Conservation (phyloP, 768 basidiomycete species). For the Termitomyces sp. region DNA sequence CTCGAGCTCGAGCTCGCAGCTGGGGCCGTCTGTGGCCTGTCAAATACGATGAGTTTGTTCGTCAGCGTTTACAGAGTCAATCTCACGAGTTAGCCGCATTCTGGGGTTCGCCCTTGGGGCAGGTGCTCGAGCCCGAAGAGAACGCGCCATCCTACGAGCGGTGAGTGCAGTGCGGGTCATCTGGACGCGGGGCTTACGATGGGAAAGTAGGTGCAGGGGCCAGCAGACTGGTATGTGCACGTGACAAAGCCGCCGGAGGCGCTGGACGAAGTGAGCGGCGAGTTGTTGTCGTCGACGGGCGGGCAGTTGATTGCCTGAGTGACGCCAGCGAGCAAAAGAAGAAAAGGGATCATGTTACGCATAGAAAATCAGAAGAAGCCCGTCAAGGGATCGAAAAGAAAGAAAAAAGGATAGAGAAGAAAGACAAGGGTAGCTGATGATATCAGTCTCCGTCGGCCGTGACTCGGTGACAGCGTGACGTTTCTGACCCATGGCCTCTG, state of each 20-base stretch:
- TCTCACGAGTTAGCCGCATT: too few species aligned
- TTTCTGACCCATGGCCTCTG: slow-evolving; percentile 54
- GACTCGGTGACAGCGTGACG: not conserved
- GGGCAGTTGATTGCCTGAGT: slow-evolving; percentile 1
- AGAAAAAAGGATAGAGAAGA: too few species aligned
- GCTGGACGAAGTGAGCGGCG: slow-evolving; percentile 2
- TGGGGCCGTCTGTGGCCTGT: too few species aligned
- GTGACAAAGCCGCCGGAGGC: slow-evolving; percentile 1
- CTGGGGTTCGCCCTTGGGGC: slow-evolving; percentile 7
- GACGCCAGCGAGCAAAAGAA: not conserved
- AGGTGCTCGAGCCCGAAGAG: slow-evolving; percentile 5
- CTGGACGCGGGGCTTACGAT: not conserved
- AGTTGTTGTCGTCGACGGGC: slow-evolving; percentile 2
- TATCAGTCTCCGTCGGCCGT: too few species aligned
- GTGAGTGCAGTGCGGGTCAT: too few species aligned
- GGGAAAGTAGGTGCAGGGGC: slow-evolving; percentile 5
- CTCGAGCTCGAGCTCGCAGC: too few species aligned
- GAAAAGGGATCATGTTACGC: too few species aligned
- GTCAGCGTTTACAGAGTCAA: too few species aligned
- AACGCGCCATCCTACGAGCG: slow-evolving; percentile 4
- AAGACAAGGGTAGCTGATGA: too few species aligned
- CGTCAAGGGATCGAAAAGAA: slow-evolving; percentile 1
- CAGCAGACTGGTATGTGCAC: slow-evolving; percentile 6
- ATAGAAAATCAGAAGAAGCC: not conserved
- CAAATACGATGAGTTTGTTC: too few species aligned